A percentile compares a stretch with the other conserved stretches of the same genome.
These are phyloP conservation scores for Kuraishia ogatae DNA, from an alignment of 805 yeast genomes.

Conservation along the genomic window DNA sequence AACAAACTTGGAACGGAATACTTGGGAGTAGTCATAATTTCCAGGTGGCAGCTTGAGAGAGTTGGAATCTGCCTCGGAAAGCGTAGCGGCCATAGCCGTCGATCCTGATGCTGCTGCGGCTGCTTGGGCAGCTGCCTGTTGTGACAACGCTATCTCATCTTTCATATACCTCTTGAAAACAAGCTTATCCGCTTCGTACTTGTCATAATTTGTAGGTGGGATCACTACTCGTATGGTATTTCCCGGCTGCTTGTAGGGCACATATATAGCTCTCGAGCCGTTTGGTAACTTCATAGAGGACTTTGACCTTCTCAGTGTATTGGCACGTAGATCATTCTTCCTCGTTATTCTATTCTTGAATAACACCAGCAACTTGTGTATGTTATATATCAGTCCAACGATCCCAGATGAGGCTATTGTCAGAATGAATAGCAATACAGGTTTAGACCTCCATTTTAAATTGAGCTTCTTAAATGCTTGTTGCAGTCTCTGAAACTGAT, in stretches of 20 bases:
- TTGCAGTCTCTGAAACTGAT: background rate
- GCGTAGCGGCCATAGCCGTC: conserved; percentile 6
- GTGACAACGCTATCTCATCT: conserved; percentile 10
- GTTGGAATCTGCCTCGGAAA: background rate
- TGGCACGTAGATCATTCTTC: conserved; percentile 1
- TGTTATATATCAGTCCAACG: conserved; percentile 13
- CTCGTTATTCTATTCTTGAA: conserved; percentile 4
- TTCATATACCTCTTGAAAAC: conserved; percentile 37
- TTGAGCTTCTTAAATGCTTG: conserved; percentile 1
- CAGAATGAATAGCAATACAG: conserved; percentile 21
- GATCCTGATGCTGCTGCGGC: background rate
- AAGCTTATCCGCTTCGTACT: conserved; percentile 47
- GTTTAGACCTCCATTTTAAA: conserved; percentile 16
- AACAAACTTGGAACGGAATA: conserved; percentile 54
- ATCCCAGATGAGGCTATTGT: conserved; percentile 17
- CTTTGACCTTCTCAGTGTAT: conserved; percentile 17
- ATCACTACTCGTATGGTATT: conserved; percentile 30
- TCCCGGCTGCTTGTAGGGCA: conserved; percentile 35
- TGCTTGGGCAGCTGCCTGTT: background rate
- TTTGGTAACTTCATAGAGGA: conserved; percentile 32
- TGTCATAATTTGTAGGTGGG: conserved; percentile 38
- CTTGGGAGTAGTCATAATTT: background rate
- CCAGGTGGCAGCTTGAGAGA: background rate
- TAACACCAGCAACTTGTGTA: conserved; percentile 14
- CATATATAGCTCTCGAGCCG: conserved; percentile 37